Percentiles rank a stretch among this genome's conserved stretches.
Conservation (phyloP, 495 filamentous ascomycete genomes). For the Jackrogersella minutella region DNA sequence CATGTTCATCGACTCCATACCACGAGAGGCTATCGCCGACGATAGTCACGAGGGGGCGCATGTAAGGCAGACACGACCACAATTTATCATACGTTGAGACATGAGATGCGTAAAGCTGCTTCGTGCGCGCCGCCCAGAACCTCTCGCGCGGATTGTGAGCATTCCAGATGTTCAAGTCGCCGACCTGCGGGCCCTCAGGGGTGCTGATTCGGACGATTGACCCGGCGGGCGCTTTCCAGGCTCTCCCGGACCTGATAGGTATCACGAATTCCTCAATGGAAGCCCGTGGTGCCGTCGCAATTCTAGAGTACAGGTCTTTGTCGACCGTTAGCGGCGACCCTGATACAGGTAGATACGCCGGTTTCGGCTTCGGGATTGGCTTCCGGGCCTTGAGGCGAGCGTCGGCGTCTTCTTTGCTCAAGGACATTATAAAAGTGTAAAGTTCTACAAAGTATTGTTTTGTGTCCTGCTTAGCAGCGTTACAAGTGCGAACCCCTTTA, state of each 20-base stretch:
- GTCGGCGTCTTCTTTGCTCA: slow-evolving; percentile 38
- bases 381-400: slow-evolving; percentile 42
- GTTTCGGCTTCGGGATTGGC: slow-evolving; percentile 51
- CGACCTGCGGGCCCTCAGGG: slow-evolving; percentile 77
- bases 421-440: slow-evolving; percentile 19
- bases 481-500: not conserved
- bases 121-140: slow-evolving; percentile 81
- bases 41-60: slow-evolving; percentile 77
- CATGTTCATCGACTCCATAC: slow-evolving; percentile 61
- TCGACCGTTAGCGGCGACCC: slow-evolving; percentile 55
- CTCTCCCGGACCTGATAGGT: slow-evolving; percentile 66
- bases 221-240: slow-evolving; percentile 69
- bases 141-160: slow-evolving; percentile 76
- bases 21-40: slow-evolving; percentile 70
- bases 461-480: not conserved
- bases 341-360: slow-evolving; percentile 57
- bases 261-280: slow-evolving; percentile 54
- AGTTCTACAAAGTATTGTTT: not conserved
- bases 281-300: slow-evolving; percentile 46
- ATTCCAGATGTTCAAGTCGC: slow-evolving; percentile 85
- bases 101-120: slow-evolving; percentile 79
- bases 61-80: slow-evolving; percentile 78
- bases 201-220: slow-evolving; percentile 75
- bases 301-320: slow-evolving; percentile 50
- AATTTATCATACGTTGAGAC: slow-evolving; percentile 73